Evolutionary conservation across 2,329 filamentous ascomycete species (phyloP).

Genomic region (Penicillium sp.): DNA sequence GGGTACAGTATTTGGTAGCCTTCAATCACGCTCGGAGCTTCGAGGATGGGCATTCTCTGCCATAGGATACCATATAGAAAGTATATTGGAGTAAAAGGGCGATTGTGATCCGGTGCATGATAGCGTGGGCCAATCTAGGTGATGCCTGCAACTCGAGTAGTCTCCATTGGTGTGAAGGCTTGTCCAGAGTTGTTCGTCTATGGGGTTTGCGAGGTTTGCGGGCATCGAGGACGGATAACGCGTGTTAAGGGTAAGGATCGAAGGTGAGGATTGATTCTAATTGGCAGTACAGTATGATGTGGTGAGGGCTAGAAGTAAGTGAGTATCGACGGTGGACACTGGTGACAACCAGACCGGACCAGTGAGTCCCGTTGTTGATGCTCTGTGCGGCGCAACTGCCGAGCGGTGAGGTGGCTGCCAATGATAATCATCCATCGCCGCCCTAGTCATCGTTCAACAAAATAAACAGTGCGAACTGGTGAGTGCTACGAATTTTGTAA

Average conservation of each 20-base stretch:
- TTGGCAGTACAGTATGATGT: neutral
- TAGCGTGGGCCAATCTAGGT: neutral
- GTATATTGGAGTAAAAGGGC: neutral
- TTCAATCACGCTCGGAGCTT: neutral
- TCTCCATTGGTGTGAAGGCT: neutral
- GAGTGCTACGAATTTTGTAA: neutral
- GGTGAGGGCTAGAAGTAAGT: neutral
- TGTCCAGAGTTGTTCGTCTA: neutral
- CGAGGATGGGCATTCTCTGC: neutral
- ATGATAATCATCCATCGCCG: neutral
- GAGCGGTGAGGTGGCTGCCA: neutral
- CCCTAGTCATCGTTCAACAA: constrained; percentile 1
- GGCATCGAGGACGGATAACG: constrained; percentile 1
- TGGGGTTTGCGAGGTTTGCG: neutral
- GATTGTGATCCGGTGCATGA: neutral
- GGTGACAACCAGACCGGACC: neutral
- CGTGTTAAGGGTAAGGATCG: neutral
- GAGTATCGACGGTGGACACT: neutral
- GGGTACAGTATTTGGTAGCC: neutral
- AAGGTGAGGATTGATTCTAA: neutral
- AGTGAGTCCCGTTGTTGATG: neutral
- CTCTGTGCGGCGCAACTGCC: neutral
- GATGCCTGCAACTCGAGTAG: constrained; percentile 2
- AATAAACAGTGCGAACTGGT: neutral
- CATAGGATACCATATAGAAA: neutral